A percentile compares a stretch with the other conserved stretches of the same genome.
These are phyloP conservation scores for Neurospora crassa DNA, from an alignment of 2,329 filamentous ascomycete species.

Conservation along the genomic window DNA sequence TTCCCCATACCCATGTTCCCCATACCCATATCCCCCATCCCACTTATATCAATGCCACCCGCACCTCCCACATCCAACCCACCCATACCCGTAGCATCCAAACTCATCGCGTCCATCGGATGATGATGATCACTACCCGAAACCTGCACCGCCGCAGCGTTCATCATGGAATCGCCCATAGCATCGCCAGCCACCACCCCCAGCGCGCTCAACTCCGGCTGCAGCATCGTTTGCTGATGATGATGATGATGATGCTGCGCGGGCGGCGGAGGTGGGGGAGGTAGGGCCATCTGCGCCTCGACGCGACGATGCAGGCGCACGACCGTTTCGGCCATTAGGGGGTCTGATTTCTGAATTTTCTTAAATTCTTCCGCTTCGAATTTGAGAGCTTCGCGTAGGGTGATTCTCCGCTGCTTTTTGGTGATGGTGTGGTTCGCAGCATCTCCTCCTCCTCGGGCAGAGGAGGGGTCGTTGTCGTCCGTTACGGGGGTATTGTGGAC, in stretches of 20 bases:
- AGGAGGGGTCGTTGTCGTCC: constrained; percentile 22
- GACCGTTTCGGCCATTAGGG: constrained; percentile 47
- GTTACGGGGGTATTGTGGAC: constrained; percentile 34
- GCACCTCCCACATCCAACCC: constrained; percentile 32
- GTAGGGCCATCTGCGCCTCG: constrained; percentile 50
- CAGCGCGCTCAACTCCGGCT: constrained; percentile 26
- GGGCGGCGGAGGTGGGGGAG: constrained; percentile 24
- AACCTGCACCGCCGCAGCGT: constrained; percentile 27
- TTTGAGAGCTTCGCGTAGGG: constrained; percentile 50
- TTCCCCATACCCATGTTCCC: not conserved
- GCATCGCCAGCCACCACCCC: constrained; percentile 23
- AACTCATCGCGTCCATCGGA: constrained; percentile 28
- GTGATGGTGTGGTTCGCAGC: constrained; percentile 24
- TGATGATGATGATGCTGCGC: constrained; percentile 1
- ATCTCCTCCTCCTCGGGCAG: not conserved
- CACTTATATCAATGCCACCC: constrained; percentile 24
- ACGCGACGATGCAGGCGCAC: constrained; percentile 55
- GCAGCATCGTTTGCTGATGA: constrained; percentile 31
- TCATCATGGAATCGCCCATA: constrained; percentile 33
- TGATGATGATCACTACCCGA: constrained; percentile 18
- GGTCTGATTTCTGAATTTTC: constrained; percentile 45
- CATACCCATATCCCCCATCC: constrained; percentile 15
- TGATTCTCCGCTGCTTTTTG: constrained; percentile 36
- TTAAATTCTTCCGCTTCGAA: constrained; percentile 48
- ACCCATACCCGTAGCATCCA: constrained; percentile 34